Evolutionary conservation across 2,329 filamentous ascomycete genomes (phyloP).

Genomic region (Colletotrichum eremochloae): DNA sequence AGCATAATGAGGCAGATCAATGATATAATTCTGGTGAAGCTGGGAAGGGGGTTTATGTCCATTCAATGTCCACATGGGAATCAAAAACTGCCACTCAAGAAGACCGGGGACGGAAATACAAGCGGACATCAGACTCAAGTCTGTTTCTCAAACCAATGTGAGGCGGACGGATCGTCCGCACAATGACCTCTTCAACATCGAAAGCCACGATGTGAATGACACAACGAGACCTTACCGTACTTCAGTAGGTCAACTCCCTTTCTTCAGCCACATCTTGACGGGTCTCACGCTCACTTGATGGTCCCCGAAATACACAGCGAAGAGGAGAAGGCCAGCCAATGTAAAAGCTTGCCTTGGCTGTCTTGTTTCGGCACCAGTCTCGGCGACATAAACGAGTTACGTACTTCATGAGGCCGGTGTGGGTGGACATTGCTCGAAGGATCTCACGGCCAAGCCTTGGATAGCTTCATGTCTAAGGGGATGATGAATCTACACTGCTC

Average conservation of each 20-base stretch:
- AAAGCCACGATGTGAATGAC: neutral
- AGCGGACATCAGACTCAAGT: neutral
- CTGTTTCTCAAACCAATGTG: too few relatives aligned
- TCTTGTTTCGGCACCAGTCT: constrained; percentile 1
- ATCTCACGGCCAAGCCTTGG: neutral
- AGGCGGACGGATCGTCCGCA: neutral
- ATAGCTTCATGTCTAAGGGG: neutral
- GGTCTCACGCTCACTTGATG: neutral
- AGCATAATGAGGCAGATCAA: neutral
- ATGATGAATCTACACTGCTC: neutral
- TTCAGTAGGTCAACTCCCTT: neutral
- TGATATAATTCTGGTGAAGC: too few relatives aligned
- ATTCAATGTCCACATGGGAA: neutral
- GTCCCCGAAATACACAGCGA: neutral
- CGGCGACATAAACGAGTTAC: neutral
- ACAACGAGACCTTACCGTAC: too few relatives aligned
- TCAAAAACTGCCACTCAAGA: neutral
- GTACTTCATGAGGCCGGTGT: neutral
- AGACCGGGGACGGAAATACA: neutral
- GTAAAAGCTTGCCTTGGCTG: neutral
- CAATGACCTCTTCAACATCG: neutral
- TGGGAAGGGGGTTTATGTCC: neutral
- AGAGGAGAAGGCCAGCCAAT: neutral
- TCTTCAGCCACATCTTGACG: neutral
- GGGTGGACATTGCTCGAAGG: neutral